Evolutionary conservation across 441 rosid genomes (phyloP).

Genomic region (Euphorbia corollata): DNA sequence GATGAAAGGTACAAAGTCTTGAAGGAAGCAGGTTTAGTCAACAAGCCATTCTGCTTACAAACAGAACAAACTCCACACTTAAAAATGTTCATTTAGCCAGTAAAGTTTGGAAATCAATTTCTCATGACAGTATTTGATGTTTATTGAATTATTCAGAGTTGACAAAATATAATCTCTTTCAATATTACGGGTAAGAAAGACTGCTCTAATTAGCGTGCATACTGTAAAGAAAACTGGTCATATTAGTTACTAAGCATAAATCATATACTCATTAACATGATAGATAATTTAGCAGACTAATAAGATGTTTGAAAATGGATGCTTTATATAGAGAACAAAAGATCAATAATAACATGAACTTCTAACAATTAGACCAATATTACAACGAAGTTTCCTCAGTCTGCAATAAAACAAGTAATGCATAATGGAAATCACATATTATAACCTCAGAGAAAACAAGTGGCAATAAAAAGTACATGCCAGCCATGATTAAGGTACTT

Average conservation of each 20-base stretch:
- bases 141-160: background rate
- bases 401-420: no score
- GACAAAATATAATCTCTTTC: background rate
- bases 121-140: background rate
- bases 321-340: background rate
- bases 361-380: background rate
- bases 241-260: background rate
- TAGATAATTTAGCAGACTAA: background rate
- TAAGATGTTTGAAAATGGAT: background rate
- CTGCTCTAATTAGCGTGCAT: background rate
- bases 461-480: background rate
- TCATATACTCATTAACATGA: background rate
- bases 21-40: background rate
- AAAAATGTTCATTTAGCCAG: background rate
- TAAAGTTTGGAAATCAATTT: background rate
- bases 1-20: background rate
- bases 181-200: background rate
- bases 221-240: background rate
- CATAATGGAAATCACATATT: no score
- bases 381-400: no score
- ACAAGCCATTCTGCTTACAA: background rate
- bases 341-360: background rate
- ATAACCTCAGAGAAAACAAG: no score
- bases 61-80: background rate
- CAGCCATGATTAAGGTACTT: background rate